Evolutionary conservation across 2,329 filamentous ascomycete species (phyloP).

Genomic region (Alternaria arborescens): DNA sequence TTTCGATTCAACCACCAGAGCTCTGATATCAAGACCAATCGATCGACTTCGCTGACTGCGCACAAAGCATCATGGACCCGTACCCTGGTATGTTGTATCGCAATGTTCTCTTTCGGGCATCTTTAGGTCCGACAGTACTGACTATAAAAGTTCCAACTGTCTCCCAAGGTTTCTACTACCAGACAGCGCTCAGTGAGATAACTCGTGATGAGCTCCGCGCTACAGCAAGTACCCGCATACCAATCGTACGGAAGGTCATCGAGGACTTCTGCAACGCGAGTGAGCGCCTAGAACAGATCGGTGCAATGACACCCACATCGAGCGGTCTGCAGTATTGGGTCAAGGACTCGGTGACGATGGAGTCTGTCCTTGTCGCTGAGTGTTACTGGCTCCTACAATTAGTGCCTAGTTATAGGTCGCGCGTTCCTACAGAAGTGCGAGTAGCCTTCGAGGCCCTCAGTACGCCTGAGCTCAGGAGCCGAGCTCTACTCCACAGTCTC

Average conservation of each 20-base stretch:
- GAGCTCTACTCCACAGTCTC: neutral
- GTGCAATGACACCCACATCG: neutral
- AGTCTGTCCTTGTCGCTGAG: neutral
- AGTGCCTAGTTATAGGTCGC: neutral
- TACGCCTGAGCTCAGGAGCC: neutral
- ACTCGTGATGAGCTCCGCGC: neutral
- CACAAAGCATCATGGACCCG: neutral
- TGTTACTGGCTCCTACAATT: neutral
- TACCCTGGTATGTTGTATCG: neutral
- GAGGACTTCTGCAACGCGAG: conserved; percentile 1
- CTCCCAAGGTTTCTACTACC: neutral
- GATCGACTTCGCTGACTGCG: neutral
- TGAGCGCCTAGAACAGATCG: neutral
- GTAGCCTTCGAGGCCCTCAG: neutral
- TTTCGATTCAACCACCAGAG: neutral
- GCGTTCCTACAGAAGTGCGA: neutral
- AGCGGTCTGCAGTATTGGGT: neutral
- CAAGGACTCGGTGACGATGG: neutral
- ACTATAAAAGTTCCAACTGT: neutral
- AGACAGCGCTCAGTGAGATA: neutral
- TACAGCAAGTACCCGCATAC: neutral
- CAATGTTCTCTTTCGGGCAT: neutral
- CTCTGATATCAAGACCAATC: neutral
- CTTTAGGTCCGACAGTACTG: neutral
- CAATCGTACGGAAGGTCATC: neutral